Conservation (phyloP, 441 rosid species). For the Brassica balearica region DNA sequence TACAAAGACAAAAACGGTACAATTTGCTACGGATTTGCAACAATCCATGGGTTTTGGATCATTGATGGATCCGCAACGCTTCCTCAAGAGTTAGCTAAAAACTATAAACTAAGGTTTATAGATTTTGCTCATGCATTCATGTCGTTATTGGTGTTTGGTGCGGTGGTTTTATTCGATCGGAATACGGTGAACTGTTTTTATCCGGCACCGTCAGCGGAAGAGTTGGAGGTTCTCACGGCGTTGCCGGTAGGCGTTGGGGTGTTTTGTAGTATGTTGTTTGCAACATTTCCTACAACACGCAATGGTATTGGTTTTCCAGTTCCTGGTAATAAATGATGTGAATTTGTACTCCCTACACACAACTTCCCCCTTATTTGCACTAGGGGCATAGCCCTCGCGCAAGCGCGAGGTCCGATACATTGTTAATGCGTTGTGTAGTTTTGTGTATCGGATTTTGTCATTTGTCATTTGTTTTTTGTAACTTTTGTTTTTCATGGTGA, state of each 20-base stretch:
- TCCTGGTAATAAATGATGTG: slow-evolving; percentile 37
- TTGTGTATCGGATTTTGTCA: too few species aligned
- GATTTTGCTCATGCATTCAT: slow-evolving; percentile 77
- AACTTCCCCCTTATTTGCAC: too few species aligned
- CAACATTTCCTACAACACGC: slow-evolving; percentile 81
- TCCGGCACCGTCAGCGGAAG: slow-evolving; percentile 70
- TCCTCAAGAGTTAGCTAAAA: slow-evolving; percentile 57
- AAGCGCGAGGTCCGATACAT: too few species aligned
- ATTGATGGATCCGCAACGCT: slow-evolving; percentile 65
- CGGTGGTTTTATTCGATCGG: slow-evolving; percentile 76
- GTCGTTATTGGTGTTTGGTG: slow-evolving; percentile 73
- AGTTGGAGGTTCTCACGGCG: slow-evolving; percentile 70
- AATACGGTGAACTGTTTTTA: slow-evolving; percentile 76
- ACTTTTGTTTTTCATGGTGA: too few species aligned
- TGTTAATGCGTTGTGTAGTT: too few species aligned
- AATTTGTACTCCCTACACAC: too few species aligned
- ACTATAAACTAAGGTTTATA: slow-evolving; percentile 58
- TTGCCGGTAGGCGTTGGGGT: slow-evolving; percentile 85
- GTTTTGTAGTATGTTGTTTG: slow-evolving; percentile 78
- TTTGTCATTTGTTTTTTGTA: too few species aligned
- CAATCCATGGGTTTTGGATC: slow-evolving; percentile 68
- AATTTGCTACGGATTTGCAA: slow-evolving; percentile 71
- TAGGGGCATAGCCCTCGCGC: too few species aligned
- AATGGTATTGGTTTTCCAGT: slow-evolving; percentile 90
- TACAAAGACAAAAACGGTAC: slow-evolving; percentile 71